Evolutionary conservation across 2,329 filamentous ascomycete genomes (phyloP).

Genomic region (Talaromyces verruculosus): DNA sequence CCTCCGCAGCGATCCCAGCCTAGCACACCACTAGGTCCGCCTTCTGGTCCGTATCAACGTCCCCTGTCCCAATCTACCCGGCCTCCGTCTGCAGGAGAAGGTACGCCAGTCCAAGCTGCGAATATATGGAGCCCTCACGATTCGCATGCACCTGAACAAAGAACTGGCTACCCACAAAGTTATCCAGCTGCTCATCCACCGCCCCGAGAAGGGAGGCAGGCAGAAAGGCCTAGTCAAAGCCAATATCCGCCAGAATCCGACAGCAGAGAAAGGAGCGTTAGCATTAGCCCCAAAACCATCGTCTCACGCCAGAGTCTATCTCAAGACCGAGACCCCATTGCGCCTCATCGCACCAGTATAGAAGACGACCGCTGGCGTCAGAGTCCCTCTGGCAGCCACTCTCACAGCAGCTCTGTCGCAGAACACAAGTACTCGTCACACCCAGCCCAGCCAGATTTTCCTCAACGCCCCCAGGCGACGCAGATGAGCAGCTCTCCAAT

Average conservation of each 20-base stretch:
- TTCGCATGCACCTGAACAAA: constrained; percentile 29
- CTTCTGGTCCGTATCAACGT: constrained; percentile 34
- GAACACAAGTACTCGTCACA: constrained; percentile 18
- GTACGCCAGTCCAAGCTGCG: constrained; percentile 31
- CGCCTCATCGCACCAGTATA: constrained; percentile 28
- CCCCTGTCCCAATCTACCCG: constrained; percentile 40
- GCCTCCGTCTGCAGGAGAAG: constrained; percentile 41
- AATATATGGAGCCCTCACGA: constrained; percentile 38
- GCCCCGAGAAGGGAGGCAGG: constrained; percentile 45
- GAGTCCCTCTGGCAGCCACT: constrained; percentile 26
- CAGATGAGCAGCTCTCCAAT: constrained; percentile 32
- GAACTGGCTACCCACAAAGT: constrained; percentile 33
- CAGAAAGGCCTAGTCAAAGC: constrained; percentile 29
- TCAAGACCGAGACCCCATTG: constrained; percentile 28
- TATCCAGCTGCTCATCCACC: constrained; percentile 29
- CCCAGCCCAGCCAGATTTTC: constrained; percentile 22
- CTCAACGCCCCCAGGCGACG: constrained; percentile 15
- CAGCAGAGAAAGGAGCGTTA: constrained; percentile 68
- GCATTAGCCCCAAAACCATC: constrained; percentile 74
- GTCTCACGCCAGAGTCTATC: constrained; percentile 33
- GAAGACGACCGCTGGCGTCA: constrained; percentile 34
- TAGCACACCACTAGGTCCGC: constrained; percentile 51
- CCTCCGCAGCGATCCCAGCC: constrained; percentile 46
- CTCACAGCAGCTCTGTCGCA: constrained; percentile 24
- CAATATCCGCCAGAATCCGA: constrained; percentile 57